Conservation (phyloP, 257 asterid species). For the Fraxinus cuspidata region DNA sequence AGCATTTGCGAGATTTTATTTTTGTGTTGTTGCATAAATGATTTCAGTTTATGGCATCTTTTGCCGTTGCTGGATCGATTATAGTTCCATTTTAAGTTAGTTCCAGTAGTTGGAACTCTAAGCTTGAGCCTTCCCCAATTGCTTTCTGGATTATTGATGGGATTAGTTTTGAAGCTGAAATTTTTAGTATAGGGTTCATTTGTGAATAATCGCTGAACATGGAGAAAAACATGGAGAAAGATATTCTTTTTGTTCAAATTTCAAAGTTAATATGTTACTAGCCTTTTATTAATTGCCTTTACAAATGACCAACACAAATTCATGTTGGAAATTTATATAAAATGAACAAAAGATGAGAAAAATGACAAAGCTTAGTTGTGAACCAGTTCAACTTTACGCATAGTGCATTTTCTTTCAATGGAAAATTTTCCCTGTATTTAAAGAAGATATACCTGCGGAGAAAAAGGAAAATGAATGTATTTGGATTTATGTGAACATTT, state of each 20-base stretch:
- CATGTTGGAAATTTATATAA: not conserved
- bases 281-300: conserved; percentile 1
- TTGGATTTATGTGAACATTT: not conserved
- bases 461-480: not conserved
- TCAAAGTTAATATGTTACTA: not conserved
- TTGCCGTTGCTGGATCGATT: not conserved
- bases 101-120: not conserved
- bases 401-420: conserved; percentile 2
- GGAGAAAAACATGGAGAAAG: not conserved
- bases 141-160: conserved; percentile 16
- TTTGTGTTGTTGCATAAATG: not conserved
- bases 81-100: not conserved
- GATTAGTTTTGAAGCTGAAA: not conserved
- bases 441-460: not conserved
- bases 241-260: not conserved
- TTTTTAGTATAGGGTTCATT: not conserved
- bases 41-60: not conserved
- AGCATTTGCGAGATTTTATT: not conserved
- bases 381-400: not conserved
- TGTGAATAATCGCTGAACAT: not conserved
- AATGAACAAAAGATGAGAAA: not conserved
- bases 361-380: not conserved
- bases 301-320: not conserved
- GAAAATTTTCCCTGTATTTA: conserved; percentile 13
- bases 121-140: not conserved